A percentile compares a stretch with the other conserved stretches of the same genome.
Evolutionary conservation across 2,329 filamentous ascomycete genomes (phyloP).

Genomic region (Claviceps spartinae): DNA sequence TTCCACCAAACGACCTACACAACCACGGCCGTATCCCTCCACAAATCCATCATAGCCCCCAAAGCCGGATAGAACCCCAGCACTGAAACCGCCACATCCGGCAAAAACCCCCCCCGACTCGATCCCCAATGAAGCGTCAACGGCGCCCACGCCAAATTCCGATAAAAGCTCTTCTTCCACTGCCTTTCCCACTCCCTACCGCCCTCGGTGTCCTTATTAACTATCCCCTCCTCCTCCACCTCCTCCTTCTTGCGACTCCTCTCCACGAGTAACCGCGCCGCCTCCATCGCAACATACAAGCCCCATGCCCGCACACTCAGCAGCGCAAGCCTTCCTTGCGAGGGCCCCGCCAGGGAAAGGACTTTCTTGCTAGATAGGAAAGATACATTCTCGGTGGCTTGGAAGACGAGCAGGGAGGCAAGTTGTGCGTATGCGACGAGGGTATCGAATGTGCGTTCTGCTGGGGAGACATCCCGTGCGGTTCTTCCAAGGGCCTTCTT

Average conservation of each 20-base stretch:
- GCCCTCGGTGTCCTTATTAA: too few relatives aligned
- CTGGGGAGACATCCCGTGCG: slow-evolving; percentile 21
- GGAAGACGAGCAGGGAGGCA: slow-evolving; percentile 52
- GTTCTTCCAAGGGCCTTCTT: slow-evolving; percentile 11
- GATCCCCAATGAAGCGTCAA: slow-evolving; percentile 71
- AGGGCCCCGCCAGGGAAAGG: slow-evolving; percentile 41
- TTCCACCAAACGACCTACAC: not conserved
- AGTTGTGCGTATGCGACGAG: slow-evolving; percentile 56
- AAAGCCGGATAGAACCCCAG: slow-evolving; percentile 31
- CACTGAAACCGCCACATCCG: slow-evolving; percentile 26
- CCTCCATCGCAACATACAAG: slow-evolving; percentile 62
- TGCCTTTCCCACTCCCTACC: slow-evolving; percentile 26
- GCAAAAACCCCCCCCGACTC: slow-evolving; percentile 43
- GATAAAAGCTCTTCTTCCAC: slow-evolving; percentile 54
- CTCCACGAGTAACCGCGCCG: slow-evolving; percentile 47
- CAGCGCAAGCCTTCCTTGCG: slow-evolving; percentile 47
- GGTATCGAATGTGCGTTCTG: slow-evolving; percentile 24
- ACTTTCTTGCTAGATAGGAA: slow-evolving; percentile 65
- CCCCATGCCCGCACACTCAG: slow-evolving; percentile 76
- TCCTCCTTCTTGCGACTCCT: slow-evolving; percentile 24
- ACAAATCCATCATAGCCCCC: slow-evolving; percentile 31
- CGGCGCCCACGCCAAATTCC: slow-evolving; percentile 66
- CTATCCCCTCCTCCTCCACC: slow-evolving; percentile 3
- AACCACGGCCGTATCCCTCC: slow-evolving; percentile 20
- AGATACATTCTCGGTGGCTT: slow-evolving; percentile 70